These are phyloP conservation scores for Draba incana DNA, from an alignment of 345 rosid species.

Conservation along the genomic window DNA sequence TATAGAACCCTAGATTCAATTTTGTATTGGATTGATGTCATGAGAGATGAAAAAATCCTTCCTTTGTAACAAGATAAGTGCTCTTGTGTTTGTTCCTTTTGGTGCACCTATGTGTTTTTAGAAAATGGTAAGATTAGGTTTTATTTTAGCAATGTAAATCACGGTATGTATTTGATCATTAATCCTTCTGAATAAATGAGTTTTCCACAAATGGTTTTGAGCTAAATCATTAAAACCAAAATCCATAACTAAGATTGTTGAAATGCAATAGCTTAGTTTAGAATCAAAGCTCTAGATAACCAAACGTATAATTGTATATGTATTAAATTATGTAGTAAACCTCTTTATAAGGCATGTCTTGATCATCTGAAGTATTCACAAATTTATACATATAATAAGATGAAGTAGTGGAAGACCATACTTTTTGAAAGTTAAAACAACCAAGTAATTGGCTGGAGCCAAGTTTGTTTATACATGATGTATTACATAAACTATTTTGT, in stretches of 20 bases:
- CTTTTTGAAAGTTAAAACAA: conserved; percentile 3
- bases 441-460: conserved; percentile 12
- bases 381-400: conserved; percentile 13
- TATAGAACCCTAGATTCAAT: conserved; percentile 63
- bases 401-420: conserved; percentile 37
- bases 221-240: neutral
- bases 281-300: neutral
- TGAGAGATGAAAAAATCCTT: conserved; percentile 68
- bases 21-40: conserved; percentile 73
- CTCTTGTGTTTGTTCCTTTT: neutral
- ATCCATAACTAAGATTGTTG: neutral
- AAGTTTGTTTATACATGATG: conserved; percentile 6
- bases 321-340: no score
- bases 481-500: neutral
- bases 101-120: neutral
- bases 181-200: neutral
- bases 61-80: conserved; percentile 40
- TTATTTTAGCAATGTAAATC: conserved; percentile 15
- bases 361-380: no score
- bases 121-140: neutral
- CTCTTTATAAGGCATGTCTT: neutral
- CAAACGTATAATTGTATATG: no score
- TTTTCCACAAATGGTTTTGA: neutral
- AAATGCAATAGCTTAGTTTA: neutral
- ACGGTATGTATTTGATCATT: neutral